Evolutionary conservation across 1,284 basidiomycete genomes (phyloP).

Genomic region (Trichosporon sp.): DNA sequence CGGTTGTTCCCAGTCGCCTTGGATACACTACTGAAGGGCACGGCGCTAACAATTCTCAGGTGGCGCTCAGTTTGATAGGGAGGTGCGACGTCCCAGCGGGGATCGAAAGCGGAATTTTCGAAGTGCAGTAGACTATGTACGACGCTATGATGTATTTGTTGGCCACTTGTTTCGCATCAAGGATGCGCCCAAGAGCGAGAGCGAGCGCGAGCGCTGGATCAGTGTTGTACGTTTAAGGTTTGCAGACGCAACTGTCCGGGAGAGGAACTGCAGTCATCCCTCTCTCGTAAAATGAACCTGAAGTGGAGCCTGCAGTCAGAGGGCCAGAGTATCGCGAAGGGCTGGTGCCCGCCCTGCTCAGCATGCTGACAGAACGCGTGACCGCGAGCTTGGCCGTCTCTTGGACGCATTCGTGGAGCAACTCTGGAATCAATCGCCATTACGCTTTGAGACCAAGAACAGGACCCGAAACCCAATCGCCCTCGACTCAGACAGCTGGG

Average conservation of each 20-base stretch:
- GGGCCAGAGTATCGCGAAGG: not conserved
- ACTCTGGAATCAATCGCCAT: not conserved
- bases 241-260: not conserved
- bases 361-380: not conserved
- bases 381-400: not conserved
- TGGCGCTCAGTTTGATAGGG: not conserved
- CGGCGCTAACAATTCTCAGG: not conserved
- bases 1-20: not conserved
- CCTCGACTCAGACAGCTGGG: not conserved
- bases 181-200: not conserved
- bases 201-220: not conserved
- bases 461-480: not conserved
- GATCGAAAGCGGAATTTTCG: not conserved
- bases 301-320: not conserved
- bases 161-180: not conserved
- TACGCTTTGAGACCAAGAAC: not conserved
- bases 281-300: not conserved
- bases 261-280: not conserved
- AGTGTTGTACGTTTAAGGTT: not conserved
- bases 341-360: not conserved
- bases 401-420: not conserved
- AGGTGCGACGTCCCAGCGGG: not conserved
- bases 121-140: slow-evolving; percentile 1
- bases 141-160: slow-evolving; percentile 6
- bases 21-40: not conserved